Percentiles rank a stretch among this genome's conserved stretches.
These are phyloP conservation scores for Russula emetica DNA, from an alignment of 768 basidiomycete genomes.

Conservation along the genomic window DNA sequence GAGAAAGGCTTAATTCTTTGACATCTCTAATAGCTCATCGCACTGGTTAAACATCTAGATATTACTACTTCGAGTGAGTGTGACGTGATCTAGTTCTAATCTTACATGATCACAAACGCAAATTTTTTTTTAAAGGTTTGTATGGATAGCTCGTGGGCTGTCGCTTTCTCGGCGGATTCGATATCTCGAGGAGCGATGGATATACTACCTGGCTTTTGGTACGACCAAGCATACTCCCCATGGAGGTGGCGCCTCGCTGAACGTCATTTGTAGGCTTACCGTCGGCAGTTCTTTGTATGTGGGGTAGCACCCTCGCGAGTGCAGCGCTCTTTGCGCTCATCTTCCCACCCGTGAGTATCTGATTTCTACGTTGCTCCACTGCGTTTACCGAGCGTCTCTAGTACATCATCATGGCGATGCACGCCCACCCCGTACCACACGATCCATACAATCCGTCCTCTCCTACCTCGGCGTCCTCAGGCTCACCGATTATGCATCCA, in stretches of 20 bases:
- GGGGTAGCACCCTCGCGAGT: conserved; percentile 70
- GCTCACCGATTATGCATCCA: conserved; percentile 48
- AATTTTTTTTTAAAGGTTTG: conserved; percentile 46
- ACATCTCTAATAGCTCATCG: neutral
- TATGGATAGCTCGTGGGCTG: conserved; percentile 72
- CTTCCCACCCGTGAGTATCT: conserved; percentile 63
- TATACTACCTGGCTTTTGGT: conserved; percentile 85
- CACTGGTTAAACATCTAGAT: conserved; percentile 41
- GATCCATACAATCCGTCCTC: conserved; percentile 67
- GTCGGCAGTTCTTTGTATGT: conserved; percentile 64
- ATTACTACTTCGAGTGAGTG: conserved; percentile 85
- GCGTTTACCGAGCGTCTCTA: conserved; percentile 32
- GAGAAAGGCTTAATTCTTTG: neutral
- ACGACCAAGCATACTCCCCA: conserved; percentile 24
- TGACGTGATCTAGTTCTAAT: neutral
- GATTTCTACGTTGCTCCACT: neutral
- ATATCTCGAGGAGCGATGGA: conserved; percentile 84
- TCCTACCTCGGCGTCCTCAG: conserved; percentile 17
- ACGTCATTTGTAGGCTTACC: conserved; percentile 53
- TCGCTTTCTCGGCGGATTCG: conserved; percentile 64
- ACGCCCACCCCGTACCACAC: conserved; percentile 65
- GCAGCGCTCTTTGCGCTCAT: conserved; percentile 79
- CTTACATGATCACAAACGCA: conserved; percentile 11
- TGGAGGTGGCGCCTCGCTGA: conserved; percentile 1
- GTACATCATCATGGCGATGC: conserved; percentile 84